A percentile compares a stretch with the other conserved stretches of the same genome.
Conservation (phyloP, 352 stramenopile species). For the Phytophthora vignae region DNA sequence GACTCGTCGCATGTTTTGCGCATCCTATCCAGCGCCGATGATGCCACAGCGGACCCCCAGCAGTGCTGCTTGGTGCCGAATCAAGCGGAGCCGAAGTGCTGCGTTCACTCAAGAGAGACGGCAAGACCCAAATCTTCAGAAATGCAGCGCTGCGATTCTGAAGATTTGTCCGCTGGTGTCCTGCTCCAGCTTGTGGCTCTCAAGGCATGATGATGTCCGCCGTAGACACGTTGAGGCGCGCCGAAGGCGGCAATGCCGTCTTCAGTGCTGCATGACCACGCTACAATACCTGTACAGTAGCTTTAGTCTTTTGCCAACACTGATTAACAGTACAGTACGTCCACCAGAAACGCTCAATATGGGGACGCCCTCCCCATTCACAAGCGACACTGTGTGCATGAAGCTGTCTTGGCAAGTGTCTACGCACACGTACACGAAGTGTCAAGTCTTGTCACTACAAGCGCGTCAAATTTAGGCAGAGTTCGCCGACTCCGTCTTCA, state of each 20-base stretch:
- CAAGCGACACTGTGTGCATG: too few species aligned
- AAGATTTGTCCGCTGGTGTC: background rate
- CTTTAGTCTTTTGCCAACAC: too few species aligned
- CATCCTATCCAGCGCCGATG: constrained; percentile 20
- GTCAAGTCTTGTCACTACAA: too few species aligned
- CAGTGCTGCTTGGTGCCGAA: constrained; percentile 4
- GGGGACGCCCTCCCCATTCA: too few species aligned
- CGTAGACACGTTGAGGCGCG: background rate
- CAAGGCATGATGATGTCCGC: background rate
- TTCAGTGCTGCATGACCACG: too few species aligned
- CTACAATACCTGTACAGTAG: too few species aligned
- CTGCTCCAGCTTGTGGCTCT: background rate
- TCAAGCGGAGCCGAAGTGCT: constrained; percentile 7
- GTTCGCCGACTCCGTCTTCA: too few species aligned
- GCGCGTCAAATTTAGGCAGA: too few species aligned
- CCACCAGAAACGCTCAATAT: too few species aligned
- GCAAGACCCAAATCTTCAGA: background rate
- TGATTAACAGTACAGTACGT: too few species aligned
- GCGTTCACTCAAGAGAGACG: background rate
- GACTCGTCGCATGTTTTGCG: constrained; percentile 29
- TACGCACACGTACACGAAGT: too few species aligned
- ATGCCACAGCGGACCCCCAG: constrained; percentile 11
- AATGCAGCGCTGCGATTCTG: background rate
- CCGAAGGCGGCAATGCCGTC: background rate
- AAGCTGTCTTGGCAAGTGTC: too few species aligned